phyloP scores from a whole-genome alignment of 148 eudicot species.

The Linanthus parryae region DNA sequence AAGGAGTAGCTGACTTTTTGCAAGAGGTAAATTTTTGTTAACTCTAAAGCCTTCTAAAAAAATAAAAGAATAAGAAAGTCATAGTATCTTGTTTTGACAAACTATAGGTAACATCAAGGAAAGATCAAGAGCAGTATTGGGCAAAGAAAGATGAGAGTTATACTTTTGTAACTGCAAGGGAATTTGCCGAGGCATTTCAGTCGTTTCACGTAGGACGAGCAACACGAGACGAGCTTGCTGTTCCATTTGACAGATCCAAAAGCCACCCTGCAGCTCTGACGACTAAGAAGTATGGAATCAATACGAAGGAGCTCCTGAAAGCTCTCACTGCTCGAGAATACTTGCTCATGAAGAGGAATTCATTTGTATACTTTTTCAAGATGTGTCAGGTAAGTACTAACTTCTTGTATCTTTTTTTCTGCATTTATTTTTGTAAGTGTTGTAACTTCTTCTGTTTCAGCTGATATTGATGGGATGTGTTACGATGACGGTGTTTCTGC shows the following conservation, averaged over 20 bases:
- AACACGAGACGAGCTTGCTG: constrained; percentile 26
- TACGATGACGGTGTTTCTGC: constrained; percentile 26
- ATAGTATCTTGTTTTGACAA: not conserved
- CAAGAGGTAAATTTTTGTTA: constrained; percentile 7
- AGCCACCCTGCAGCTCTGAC: constrained; percentile 39
- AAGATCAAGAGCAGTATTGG: constrained; percentile 12
- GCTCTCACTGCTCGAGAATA: constrained; percentile 30
- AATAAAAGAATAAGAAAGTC: not conserved
- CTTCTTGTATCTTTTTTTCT: not conserved
- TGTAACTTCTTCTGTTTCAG: constrained; percentile 12
- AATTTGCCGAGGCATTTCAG: constrained; percentile 10
- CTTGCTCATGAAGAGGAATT: constrained; percentile 36
- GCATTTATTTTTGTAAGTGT: not conserved
- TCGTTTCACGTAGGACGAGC: constrained; percentile 18
- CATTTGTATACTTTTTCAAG: constrained; percentile 30
- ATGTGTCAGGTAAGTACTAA: constrained; percentile 14
- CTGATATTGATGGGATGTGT: constrained; percentile 12
- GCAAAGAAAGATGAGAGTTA: constrained; percentile 6
- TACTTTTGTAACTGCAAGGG: not conserved
- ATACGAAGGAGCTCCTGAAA: constrained; percentile 27
- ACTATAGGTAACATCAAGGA: constrained; percentile 5
- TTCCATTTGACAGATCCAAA: constrained; percentile 33
- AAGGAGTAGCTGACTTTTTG: constrained; percentile 11
- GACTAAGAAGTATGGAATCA: constrained; percentile 24
- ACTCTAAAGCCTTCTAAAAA: not conserved